Percentiles rank a stretch among this genome's conserved stretches.
Evolutionary conservation across 345 rosid species (phyloP).

Genomic region (Draba incana): DNA sequence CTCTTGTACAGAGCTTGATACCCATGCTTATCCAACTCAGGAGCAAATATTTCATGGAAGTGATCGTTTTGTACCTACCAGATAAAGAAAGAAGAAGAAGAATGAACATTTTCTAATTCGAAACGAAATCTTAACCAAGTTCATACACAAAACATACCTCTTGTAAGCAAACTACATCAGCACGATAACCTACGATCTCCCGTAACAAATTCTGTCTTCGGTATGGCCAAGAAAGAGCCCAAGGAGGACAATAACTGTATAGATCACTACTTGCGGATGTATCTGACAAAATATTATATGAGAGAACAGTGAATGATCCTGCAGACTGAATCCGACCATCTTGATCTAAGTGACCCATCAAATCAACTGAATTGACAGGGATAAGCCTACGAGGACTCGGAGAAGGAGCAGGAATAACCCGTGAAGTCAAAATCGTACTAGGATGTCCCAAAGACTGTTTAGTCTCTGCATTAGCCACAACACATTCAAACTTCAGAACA

Average conservation of each 20-base stretch:
- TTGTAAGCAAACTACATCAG: slow-evolving; percentile 96
- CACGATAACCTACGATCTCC: slow-evolving; percentile 96
- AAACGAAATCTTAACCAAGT: slow-evolving; percentile 3
- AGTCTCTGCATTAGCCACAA: slow-evolving; percentile 76
- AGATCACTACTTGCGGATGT: slow-evolving; percentile 71
- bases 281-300: slow-evolving; percentile 92
- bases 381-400: slow-evolving; percentile 89
- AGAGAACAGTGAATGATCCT: slow-evolving; percentile 91
- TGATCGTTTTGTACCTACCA: slow-evolving; percentile 95
- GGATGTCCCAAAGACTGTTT: slow-evolving; percentile 66
- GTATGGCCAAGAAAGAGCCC: slow-evolving; percentile 99
- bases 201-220: slow-evolving; percentile 91
- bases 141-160: slow-evolving; percentile 58
- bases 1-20: slow-evolving; percentile 93
- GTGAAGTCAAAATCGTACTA: slow-evolving; percentile 74
- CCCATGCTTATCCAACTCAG: slow-evolving; percentile 96
- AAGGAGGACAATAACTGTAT: slow-evolving; percentile 94
- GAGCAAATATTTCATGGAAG: slow-evolving; percentile 80
- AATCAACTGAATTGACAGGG: slow-evolving; percentile 72
- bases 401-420: slow-evolving; percentile 96
- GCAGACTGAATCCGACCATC: slow-evolving; percentile 74
- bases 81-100: slow-evolving; percentile 10
- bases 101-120: slow-evolving; percentile 1
- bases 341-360: slow-evolving; percentile 70
- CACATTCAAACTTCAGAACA: slow-evolving; percentile 93